Conservation (phyloP, 2,329 filamentous ascomycete genomes). For the Epichloe sp. region DNA sequence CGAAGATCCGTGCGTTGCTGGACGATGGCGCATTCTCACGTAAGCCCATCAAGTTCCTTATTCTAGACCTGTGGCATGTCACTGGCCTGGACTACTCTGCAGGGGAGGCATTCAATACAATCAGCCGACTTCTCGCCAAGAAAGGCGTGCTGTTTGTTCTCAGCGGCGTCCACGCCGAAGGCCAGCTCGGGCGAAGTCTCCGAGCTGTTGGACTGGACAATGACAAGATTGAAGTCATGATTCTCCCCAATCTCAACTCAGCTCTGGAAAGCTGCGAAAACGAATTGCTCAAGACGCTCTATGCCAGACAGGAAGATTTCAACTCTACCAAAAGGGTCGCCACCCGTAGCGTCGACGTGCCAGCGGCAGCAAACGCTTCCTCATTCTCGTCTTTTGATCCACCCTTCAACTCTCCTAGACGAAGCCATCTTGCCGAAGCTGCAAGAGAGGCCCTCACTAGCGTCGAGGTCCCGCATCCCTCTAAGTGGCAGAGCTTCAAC, state of each 20-base stretch:
- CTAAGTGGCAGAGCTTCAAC: slow-evolving; percentile 73
- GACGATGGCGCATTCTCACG: slow-evolving; percentile 67
- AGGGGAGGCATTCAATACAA: slow-evolving; percentile 90
- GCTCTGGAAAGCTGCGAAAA: slow-evolving; percentile 93
- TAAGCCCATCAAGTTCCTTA: slow-evolving; percentile 74
- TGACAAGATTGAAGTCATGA: slow-evolving; percentile 58
- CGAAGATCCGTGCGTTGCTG: slow-evolving; percentile 68
- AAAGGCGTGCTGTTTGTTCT: slow-evolving; percentile 71
- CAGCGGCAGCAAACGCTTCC: slow-evolving; percentile 21
- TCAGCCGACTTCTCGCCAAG: slow-evolving; percentile 69
- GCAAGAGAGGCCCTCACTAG: slow-evolving; percentile 64
- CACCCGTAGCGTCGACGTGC: slow-evolving; percentile 35
- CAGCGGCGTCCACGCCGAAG: slow-evolving; percentile 66
- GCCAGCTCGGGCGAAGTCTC: slow-evolving; percentile 63
- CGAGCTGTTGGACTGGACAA: slow-evolving; percentile 72
- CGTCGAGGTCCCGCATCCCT: slow-evolving; percentile 42
- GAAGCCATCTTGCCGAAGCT: slow-evolving; percentile 62
- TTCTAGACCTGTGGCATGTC: slow-evolving; percentile 81
- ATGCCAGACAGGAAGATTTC: slow-evolving; percentile 53
- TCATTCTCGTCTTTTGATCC: slow-evolving; percentile 22
- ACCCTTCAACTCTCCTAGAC: slow-evolving; percentile 65
- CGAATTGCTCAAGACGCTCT: slow-evolving; percentile 71
- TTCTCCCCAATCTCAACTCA: slow-evolving; percentile 84
- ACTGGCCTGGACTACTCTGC: slow-evolving; percentile 93
- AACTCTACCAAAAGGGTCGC: slow-evolving; percentile 29